Percentiles rank a stretch among this genome's conserved stretches.
Evolutionary conservation across 352 stramenopile species (phyloP).

Genomic region (Peronospora destructor): DNA sequence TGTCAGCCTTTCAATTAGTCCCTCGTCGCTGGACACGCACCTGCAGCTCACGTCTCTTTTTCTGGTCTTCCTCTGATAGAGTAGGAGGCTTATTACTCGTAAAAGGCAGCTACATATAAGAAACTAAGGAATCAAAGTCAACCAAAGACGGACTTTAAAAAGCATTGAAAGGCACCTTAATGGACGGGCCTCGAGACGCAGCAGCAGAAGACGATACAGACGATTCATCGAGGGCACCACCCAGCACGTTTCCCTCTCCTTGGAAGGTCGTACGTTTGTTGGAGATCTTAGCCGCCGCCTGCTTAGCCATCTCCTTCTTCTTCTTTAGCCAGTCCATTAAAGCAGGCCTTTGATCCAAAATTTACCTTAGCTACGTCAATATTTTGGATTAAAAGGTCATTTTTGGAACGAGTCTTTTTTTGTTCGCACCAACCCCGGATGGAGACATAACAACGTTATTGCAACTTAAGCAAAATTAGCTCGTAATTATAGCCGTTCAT

Average conservation of each 20-base stretch:
- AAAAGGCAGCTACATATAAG: conserved; percentile 30
- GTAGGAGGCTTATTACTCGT: conserved; percentile 30
- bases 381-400: not conserved
- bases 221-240: conserved; percentile 13
- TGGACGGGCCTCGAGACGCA: conserved; percentile 12
- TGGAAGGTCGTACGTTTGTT: conserved; percentile 63
- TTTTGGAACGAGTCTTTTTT: not conserved
- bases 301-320: conserved; percentile 71
- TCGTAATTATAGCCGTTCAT: too few relatives aligned
- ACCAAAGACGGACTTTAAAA: not conserved
- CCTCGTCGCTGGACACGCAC: conserved; percentile 14
- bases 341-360: too few relatives aligned
- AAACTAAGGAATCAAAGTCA: not conserved
- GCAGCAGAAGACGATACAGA: conserved; percentile 7
- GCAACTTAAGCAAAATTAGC: too few relatives aligned
- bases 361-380: not conserved
- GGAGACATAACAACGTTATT: too few relatives aligned
- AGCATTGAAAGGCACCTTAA: conserved; percentile 21
- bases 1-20: not conserved
- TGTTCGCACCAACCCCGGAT: too few relatives aligned
- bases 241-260: conserved; percentile 60
- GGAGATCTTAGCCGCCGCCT: conserved; percentile 64
- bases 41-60: conserved; percentile 53
- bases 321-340: conserved; percentile 76
- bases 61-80: conserved; percentile 48